These are phyloP conservation scores for Letharia lupina DNA, from an alignment of 495 filamentous ascomycete genomes.

Conservation along the genomic window DNA sequence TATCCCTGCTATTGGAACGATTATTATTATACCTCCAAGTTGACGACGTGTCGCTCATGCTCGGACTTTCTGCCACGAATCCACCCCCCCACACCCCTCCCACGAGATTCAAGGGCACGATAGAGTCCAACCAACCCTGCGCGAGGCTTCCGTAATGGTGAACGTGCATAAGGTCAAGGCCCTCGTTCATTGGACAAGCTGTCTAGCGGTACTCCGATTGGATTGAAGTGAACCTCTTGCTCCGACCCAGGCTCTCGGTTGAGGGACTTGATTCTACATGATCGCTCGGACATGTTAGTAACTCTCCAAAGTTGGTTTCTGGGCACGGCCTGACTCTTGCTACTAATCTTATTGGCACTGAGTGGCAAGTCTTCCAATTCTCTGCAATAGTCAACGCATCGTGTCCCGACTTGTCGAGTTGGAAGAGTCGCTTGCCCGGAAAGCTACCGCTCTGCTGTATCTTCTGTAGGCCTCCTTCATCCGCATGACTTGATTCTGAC, in stretches of 20 bases:
- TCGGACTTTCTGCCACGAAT: neutral
- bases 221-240: neutral
- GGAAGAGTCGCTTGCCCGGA: neutral
- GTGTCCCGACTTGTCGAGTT: neutral
- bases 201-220: neutral
- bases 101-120: neutral
- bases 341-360: neutral
- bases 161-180: neutral
- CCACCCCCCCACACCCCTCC: neutral
- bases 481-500: neutral
- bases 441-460: neutral
- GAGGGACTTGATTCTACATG: neutral
- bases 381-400: neutral
- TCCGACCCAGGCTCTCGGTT: neutral
- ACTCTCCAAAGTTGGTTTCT: neutral
- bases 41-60: neutral
- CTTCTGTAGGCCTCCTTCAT: neutral
- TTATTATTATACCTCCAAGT: neutral
- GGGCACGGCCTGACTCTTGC: neutral
- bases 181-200: neutral
- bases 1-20: no score
- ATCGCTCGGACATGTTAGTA: no score
- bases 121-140: neutral
- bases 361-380: neutral
- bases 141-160: neutral